Conservation (phyloP, 2,329 filamentous ascomycete species). For the Verticillium nubilum region DNA sequence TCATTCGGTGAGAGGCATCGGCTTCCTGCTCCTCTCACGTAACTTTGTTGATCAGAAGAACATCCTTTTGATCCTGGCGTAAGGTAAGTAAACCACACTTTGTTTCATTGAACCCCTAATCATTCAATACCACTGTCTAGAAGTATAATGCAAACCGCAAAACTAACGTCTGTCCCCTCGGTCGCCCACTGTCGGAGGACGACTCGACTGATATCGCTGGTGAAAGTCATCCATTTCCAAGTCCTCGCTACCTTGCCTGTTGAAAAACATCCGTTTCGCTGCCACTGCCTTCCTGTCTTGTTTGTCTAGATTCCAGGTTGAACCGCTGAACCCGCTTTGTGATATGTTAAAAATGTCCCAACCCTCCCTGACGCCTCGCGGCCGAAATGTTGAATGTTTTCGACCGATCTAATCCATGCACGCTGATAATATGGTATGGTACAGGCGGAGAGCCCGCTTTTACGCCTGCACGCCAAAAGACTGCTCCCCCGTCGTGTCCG, state of each 20-base stretch:
- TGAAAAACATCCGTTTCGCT: background rate
- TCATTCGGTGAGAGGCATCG: background rate
- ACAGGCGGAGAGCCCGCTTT: background rate
- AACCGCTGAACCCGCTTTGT: background rate
- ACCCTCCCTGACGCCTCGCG: background rate
- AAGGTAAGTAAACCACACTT: too few relatives aligned
- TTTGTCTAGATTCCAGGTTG: background rate
- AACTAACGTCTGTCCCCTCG: background rate
- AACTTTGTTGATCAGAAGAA: background rate
- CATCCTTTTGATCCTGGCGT: background rate
- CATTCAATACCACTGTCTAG: background rate
- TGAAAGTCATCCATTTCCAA: background rate
- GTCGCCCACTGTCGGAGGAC: background rate
- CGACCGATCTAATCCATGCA: background rate
- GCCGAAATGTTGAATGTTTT: slow-evolving; percentile 8
- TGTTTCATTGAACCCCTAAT: background rate
- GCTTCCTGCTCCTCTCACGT: background rate
- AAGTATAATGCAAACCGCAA: background rate
- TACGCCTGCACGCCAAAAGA: slow-evolving; percentile 2
- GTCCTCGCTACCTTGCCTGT: background rate
- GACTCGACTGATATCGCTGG: background rate
- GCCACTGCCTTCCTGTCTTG: background rate
- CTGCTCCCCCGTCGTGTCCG: slow-evolving; percentile 43
- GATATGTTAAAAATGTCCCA: background rate
- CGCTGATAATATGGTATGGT: slow-evolving; percentile 3